A percentile compares a stretch with the other conserved stretches of the same genome.
These are phyloP conservation scores for Mycosarcoma maydis DNA, from an alignment of 1,284 basidiomycete genomes.

Conservation along the genomic window DNA sequence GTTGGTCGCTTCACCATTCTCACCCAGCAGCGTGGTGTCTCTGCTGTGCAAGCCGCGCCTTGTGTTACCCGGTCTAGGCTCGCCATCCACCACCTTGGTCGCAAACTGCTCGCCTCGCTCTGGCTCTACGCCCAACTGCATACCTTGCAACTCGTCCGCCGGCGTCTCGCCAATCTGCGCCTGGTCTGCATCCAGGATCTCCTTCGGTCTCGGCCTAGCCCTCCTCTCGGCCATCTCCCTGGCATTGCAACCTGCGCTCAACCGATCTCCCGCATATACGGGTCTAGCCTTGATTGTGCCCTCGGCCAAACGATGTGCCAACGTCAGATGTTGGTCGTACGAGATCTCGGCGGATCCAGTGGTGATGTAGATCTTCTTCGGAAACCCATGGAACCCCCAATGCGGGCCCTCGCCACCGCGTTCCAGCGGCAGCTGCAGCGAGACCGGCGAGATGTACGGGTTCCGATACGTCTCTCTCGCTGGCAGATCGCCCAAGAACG, in stretches of 20 bases:
- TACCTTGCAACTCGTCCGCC: slow-evolving; percentile 7
- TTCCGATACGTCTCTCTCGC: slow-evolving; percentile 61
- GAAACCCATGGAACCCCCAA: slow-evolving; percentile 61
- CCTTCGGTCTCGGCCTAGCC: slow-evolving; percentile 47
- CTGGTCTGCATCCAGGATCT: slow-evolving; percentile 25
- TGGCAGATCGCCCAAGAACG: slow-evolving; percentile 57
- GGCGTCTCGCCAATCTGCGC: slow-evolving; percentile 9
- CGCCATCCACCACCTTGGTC: slow-evolving; percentile 10
- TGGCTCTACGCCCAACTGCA: not conserved
- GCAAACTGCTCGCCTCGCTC: not conserved
- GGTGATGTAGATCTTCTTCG: slow-evolving; percentile 50
- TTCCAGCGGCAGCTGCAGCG: slow-evolving; percentile 53
- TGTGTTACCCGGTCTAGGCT: not conserved
- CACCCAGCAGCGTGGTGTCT: slow-evolving; percentile 1
- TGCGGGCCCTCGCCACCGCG: slow-evolving; percentile 43
- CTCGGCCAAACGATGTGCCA: slow-evolving; percentile 58
- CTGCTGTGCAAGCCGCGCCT: not conserved
- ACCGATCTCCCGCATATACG: slow-evolving; percentile 43
- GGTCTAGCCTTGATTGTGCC: slow-evolving; percentile 50
- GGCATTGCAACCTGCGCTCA: slow-evolving; percentile 35
- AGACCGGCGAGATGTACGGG: slow-evolving; percentile 61
- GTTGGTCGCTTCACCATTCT: not conserved
- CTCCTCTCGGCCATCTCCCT: slow-evolving; percentile 45
- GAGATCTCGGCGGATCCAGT: slow-evolving; percentile 59
- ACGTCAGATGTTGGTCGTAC: slow-evolving; percentile 61